phyloP scores from a whole-genome alignment of 495 filamentous ascomycete species.

The Neurospora sp. region DNA sequence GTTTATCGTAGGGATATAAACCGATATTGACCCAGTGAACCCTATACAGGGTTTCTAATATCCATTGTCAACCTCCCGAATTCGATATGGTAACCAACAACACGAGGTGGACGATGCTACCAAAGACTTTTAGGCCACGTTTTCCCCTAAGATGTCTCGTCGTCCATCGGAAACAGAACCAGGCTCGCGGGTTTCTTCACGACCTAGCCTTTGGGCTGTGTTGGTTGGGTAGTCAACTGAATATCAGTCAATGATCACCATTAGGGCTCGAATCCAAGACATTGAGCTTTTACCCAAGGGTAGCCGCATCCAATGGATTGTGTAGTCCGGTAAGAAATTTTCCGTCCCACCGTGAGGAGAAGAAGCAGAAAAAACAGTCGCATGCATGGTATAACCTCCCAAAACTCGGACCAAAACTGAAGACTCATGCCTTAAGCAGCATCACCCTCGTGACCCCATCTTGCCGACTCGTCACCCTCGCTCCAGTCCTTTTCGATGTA shows the following conservation, averaged over 20 bases:
- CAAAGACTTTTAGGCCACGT: background rate
- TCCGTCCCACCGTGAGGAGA: background rate
- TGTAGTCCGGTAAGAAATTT: background rate
- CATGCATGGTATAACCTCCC: conserved; percentile 4
- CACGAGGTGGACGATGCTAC: background rate
- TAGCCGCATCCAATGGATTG: background rate
- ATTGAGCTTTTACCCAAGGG: background rate
- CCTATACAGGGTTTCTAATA: background rate
- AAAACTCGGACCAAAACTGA: background rate
- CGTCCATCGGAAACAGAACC: background rate
- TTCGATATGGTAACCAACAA: background rate
- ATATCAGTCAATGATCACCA: too few relatives aligned
- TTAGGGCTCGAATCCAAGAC: background rate
- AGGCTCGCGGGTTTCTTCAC: background rate
- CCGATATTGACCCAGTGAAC: background rate
- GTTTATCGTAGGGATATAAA: background rate
- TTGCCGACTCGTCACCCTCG: conserved; percentile 68
- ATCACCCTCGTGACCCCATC: conserved; percentile 53
- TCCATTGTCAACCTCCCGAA: background rate
- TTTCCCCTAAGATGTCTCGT: background rate
- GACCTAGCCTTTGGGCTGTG: background rate
- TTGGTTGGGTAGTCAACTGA: background rate
- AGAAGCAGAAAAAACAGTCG: background rate
- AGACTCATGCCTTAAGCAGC: conserved; percentile 7
- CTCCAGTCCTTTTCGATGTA: conserved; percentile 80